phyloP scores from a whole-genome alignment of 352 stramenopile genomes.

The Phytophthora fragariae region DNA sequence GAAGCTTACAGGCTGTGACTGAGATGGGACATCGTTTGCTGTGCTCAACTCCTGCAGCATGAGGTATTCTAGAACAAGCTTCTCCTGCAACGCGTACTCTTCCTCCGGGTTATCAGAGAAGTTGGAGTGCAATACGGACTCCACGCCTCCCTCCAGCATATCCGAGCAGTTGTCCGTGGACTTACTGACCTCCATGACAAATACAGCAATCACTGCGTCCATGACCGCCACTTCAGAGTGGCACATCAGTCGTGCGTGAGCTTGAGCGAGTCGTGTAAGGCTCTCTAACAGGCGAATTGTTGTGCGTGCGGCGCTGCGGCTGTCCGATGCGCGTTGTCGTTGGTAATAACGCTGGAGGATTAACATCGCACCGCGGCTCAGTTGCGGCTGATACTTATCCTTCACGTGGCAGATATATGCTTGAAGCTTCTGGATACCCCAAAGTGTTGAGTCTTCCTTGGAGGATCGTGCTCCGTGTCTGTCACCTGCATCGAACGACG shows the following conservation, averaged over 20 bases:
- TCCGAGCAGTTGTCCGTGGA: conserved; percentile 66
- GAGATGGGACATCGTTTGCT: conserved; percentile 12
- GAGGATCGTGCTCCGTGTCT: conserved; percentile 9
- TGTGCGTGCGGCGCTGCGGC: conserved; percentile 74
- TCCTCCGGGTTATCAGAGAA: conserved; percentile 64
- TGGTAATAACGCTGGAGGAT: conserved; percentile 95
- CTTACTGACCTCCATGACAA: conserved; percentile 83
- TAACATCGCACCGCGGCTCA: conserved; percentile 82
- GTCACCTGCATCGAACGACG: conserved; percentile 25
- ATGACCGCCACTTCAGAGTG: conserved; percentile 70
- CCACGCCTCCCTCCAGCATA: conserved; percentile 59
- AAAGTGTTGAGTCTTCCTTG: conserved; percentile 43
- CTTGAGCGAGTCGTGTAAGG: conserved; percentile 92
- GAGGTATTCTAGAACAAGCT: conserved; percentile 77
- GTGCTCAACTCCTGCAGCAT: conserved; percentile 63
- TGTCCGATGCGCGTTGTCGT: conserved; percentile 69
- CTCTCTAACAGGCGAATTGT: conserved; percentile 96
- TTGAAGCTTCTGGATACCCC: conserved; percentile 92
- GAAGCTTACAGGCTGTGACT: conserved; percentile 6
- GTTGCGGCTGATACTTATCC: conserved; percentile 83
- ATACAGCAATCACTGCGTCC: conserved; percentile 83
- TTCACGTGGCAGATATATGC: conserved; percentile 95
- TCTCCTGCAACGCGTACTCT: conserved; percentile 77
- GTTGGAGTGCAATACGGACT: conserved; percentile 76
- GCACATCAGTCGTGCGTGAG: conserved; percentile 90